Conservation (phyloP, 2,329 filamentous ascomycete species). For the Eurotiales sp. region DNA sequence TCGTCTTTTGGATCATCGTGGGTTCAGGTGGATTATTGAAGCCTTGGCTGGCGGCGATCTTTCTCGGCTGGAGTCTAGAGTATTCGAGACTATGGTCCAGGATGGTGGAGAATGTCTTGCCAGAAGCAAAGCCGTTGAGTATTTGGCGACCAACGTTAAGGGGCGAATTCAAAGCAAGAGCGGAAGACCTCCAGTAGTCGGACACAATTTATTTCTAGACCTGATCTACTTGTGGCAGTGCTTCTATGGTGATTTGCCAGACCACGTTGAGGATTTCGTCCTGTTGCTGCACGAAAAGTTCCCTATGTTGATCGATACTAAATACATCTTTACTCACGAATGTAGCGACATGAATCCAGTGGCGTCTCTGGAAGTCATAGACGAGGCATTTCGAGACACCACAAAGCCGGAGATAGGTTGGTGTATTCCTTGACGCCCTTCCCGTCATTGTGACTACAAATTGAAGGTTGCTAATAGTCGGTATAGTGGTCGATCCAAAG, state of each 20-base stretch:
- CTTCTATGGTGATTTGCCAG: constrained; percentile 57
- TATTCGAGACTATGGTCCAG: constrained; percentile 24
- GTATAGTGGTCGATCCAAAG: constrained; percentile 27
- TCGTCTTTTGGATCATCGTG: constrained; percentile 33
- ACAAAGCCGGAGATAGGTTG: constrained; percentile 30
- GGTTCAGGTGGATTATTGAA: constrained; percentile 47
- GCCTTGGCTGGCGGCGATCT: constrained; percentile 42
- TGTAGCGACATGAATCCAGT: constrained; percentile 49
- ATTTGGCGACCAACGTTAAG: constrained; percentile 32
- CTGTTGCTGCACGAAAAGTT: constrained; percentile 50
- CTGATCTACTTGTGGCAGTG: constrained; percentile 59
- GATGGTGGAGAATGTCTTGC: not conserved
- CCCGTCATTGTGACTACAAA: not conserved
- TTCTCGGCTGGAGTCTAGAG: constrained; percentile 31
- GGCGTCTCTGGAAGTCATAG: constrained; percentile 31
- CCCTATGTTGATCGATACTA: constrained; percentile 59
- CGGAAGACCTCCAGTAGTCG: constrained; percentile 50
- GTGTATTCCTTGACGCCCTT: constrained; percentile 1
- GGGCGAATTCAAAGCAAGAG: constrained; percentile 39
- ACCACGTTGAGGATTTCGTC: constrained; percentile 53
- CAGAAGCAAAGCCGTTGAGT: constrained; percentile 20
- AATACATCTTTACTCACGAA: constrained; percentile 59
- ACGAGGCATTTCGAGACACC: constrained; percentile 22
- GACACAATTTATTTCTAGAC: constrained; percentile 62
- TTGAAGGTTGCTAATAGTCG: not conserved